A percentile compares a stretch with the other conserved stretches of the same genome.
phyloP scores from a whole-genome alignment of 768 basidiomycete genomes.

The Melanogaster broomeanus region DNA sequence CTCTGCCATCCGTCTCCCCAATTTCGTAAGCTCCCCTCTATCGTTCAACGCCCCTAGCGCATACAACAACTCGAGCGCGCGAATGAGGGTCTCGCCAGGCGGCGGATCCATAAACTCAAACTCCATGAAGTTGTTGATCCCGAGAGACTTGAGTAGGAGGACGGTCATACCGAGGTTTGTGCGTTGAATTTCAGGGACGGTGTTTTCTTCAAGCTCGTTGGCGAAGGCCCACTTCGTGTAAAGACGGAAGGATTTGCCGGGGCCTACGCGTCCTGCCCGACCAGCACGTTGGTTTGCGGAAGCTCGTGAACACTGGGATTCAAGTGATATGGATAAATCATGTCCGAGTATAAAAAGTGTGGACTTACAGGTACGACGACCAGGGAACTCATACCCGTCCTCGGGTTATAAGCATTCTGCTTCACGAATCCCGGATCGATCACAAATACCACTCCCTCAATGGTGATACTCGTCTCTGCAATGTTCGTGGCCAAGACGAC shows the following conservation, averaged over 20 bases:
- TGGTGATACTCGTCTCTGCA: conserved; percentile 99
- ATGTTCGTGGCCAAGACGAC: conserved; percentile 99
- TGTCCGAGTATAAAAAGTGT: neutral
- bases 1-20: conserved; percentile 97
- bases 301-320: conserved; percentile 83
- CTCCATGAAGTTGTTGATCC: conserved; percentile 97
- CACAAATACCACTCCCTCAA: conserved; percentile 98
- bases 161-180: conserved; percentile 97
- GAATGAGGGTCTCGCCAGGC: conserved; percentile 95
- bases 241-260: conserved; percentile 96
- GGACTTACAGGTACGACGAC: conserved; percentile 88
- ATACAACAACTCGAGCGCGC: conserved; percentile 90
- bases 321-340: neutral
- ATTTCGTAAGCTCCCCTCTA: conserved; percentile 93
- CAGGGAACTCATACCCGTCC: conserved; percentile 97
- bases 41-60: conserved; percentile 96
- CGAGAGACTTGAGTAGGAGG: conserved; percentile 90
- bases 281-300: conserved; percentile 98
- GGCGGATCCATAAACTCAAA: conserved; percentile 99
- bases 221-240: conserved; percentile 98
- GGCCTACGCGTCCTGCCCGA: conserved; percentile 95
- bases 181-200: conserved; percentile 98
- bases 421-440: conserved; percentile 99
- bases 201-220: conserved; percentile 96
- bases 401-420: conserved; percentile 98